These are phyloP conservation scores for Clathrospora elynae DNA, from an alignment of 2,329 filamentous ascomycete genomes.

Conservation along the genomic window DNA sequence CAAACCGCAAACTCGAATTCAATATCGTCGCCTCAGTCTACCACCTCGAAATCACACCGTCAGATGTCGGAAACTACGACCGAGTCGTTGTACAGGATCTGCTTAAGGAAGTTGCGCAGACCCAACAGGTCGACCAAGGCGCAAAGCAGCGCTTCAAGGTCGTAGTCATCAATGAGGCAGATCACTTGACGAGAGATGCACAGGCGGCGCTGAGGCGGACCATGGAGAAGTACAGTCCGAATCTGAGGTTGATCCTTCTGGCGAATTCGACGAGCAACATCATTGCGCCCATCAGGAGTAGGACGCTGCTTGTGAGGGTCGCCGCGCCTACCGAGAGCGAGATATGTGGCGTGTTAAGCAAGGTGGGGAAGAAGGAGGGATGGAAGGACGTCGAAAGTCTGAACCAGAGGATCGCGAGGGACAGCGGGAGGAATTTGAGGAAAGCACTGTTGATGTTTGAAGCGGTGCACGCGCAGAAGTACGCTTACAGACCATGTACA, in stretches of 20 bases:
- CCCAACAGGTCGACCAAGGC: slow-evolving; percentile 93
- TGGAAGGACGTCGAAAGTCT: slow-evolving; percentile 78
- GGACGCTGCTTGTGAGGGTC: slow-evolving; percentile 89
- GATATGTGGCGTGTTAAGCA: slow-evolving; percentile 75
- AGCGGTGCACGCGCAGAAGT: slow-evolving; percentile 97
- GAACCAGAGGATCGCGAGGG: slow-evolving; percentile 83
- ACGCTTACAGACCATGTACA: too few relatives aligned
- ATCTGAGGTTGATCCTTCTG: slow-evolving; percentile 85
- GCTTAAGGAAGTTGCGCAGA: slow-evolving; percentile 96
- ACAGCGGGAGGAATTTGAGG: slow-evolving; percentile 88
- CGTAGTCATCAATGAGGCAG: slow-evolving; percentile 98
- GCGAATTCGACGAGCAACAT: slow-evolving; percentile 98
- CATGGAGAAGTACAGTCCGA: slow-evolving; percentile 99
- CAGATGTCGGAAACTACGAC: slow-evolving; percentile 95
- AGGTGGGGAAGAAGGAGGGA: slow-evolving; percentile 76
- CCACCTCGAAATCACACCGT: slow-evolving; percentile 97
- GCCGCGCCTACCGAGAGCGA: slow-evolving; percentile 85
- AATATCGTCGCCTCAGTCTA: slow-evolving; percentile 98
- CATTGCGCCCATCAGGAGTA: slow-evolving; percentile 94
- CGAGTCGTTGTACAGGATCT: slow-evolving; percentile 94
- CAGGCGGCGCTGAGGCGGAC: slow-evolving; percentile 92
- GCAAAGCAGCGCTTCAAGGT: slow-evolving; percentile 97
- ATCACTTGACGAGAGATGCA: slow-evolving; percentile 90
- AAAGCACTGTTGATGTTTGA: slow-evolving; percentile 95
- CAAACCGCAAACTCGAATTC: slow-evolving; percentile 98